Conservation (phyloP, 306 rosid species). For the Carpinus fangiana region DNA sequence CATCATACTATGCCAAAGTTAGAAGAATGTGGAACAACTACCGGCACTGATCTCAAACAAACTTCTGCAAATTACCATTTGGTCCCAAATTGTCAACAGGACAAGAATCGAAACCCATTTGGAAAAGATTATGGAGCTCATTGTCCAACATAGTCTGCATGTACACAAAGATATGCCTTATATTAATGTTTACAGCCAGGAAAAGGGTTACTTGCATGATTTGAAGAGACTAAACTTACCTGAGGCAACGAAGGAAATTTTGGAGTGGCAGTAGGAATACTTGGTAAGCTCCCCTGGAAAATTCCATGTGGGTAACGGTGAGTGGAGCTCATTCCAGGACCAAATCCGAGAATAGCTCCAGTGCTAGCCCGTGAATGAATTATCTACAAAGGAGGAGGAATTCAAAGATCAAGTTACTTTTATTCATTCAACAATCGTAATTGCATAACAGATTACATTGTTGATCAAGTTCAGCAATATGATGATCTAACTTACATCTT, state of each 20-base stretch:
- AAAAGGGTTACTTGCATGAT: slow-evolving; percentile 1
- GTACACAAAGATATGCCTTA: neutral
- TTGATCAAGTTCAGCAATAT: neutral
- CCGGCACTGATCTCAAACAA: slow-evolving; percentile 11
- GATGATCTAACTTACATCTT: slow-evolving; percentile 69
- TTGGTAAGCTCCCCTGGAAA: slow-evolving; percentile 63
- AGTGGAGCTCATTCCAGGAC: slow-evolving; percentile 61
- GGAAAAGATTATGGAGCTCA: slow-evolving; percentile 79
- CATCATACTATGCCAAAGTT: slow-evolving; percentile 18
- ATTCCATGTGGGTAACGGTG: slow-evolving; percentile 53
- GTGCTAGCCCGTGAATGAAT: slow-evolving; percentile 59
- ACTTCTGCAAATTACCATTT: slow-evolving; percentile 54
- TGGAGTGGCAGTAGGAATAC: slow-evolving; percentile 53
- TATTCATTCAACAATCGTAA: neutral
- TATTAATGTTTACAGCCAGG: slow-evolving; percentile 26
- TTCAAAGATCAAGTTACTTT: slow-evolving; percentile 16
- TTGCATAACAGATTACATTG: neutral
- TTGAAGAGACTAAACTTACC: slow-evolving; percentile 45
- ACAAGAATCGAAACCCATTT: slow-evolving; percentile 77
- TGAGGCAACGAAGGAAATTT: slow-evolving; percentile 74
- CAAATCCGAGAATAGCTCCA: slow-evolving; percentile 57
- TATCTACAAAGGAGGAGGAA: slow-evolving; percentile 45
- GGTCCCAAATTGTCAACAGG: slow-evolving; percentile 73
- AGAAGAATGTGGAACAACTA: slow-evolving; percentile 17
- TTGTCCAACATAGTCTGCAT: slow-evolving; percentile 68